Percentiles rank a stretch among this genome's conserved stretches.
These are phyloP conservation scores for Ottelia alismoides DNA, from an alignment of 106 monocot species.

Conservation along the genomic window DNA sequence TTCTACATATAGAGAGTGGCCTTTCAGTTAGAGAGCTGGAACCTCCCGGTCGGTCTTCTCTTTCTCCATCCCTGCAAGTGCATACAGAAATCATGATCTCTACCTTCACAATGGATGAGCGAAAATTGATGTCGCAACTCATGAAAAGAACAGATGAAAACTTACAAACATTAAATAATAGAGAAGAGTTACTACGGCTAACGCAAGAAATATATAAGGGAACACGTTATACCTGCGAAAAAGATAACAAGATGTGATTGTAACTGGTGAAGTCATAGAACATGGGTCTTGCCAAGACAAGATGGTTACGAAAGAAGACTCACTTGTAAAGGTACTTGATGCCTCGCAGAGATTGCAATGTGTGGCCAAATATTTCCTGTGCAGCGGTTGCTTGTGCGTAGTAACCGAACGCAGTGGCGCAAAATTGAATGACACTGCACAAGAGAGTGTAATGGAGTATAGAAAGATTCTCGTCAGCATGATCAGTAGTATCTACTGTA, in stretches of 20 bases:
- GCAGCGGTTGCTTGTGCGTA: slow-evolving; percentile 98
- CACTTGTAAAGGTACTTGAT: slow-evolving; percentile 98
- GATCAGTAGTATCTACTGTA: too few species aligned
- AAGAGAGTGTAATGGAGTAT: not conserved
- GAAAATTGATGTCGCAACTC: too few species aligned
- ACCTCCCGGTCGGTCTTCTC: slow-evolving; percentile 60
- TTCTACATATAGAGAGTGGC: not conserved
- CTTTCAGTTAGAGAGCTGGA: slow-evolving; percentile 46
- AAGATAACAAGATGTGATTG: not conserved
- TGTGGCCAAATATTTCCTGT: slow-evolving; percentile 98
- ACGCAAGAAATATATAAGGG: slow-evolving; percentile 67
- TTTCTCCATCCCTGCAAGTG: slow-evolving; percentile 78
- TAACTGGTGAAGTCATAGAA: too few species aligned
- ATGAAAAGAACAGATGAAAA: not conserved
- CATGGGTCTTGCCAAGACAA: too few species aligned
- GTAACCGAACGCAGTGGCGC: slow-evolving; percentile 83
- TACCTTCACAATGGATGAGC: too few species aligned
- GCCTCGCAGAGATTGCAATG: slow-evolving; percentile 83
- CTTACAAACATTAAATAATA: slow-evolving; percentile 83
- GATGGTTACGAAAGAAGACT: slow-evolving; percentile 12
- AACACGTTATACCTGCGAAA: slow-evolving; percentile 86
- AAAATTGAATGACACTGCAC: slow-evolving; percentile 97
- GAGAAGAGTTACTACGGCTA: slow-evolving; percentile 60
- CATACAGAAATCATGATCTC: not conserved
- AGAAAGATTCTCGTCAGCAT: too few species aligned